Conservation (phyloP, 768 basidiomycete species). For the Termitomyces sp. region DNA sequence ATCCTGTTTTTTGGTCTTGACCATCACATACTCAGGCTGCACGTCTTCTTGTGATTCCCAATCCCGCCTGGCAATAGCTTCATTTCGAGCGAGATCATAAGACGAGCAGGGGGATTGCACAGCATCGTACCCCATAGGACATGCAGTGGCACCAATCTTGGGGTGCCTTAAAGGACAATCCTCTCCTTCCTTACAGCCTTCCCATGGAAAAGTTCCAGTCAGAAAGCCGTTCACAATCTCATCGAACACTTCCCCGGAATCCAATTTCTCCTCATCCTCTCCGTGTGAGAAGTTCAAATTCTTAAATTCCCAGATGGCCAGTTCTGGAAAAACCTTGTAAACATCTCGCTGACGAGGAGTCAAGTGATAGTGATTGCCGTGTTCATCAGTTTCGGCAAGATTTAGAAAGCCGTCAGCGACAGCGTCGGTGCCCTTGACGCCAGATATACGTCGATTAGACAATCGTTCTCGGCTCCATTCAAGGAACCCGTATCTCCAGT, state of each 20-base stretch:
- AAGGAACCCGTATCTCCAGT: neutral
- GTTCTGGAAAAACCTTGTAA: no score
- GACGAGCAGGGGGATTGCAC: neutral
- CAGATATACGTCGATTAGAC: no score
- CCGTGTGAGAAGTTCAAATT: neutral
- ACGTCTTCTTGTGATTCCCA: neutral
- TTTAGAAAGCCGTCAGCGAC: no score
- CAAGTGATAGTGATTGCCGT: neutral
- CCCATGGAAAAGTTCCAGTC: no score
- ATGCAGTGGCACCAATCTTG: no score
- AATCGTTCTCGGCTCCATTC: neutral
- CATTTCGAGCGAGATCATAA: neutral
- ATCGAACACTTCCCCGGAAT: neutral
- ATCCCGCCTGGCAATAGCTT: neutral
- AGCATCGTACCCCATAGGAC: neutral
- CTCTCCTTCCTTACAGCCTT: no score
- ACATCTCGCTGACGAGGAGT: neutral
- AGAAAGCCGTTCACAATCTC: no score
- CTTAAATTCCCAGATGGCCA: no score
- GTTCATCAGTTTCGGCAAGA: neutral
- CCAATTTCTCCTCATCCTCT: neutral
- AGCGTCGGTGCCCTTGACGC: no score
- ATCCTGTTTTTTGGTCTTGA: neutral
- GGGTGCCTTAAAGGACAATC: no score
- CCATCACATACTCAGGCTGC: neutral